Percentiles rank a stretch among this genome's conserved stretches.
These are phyloP conservation scores for Mycena capillaripes DNA, from an alignment of 768 basidiomycete genomes.

Conservation along the genomic window DNA sequence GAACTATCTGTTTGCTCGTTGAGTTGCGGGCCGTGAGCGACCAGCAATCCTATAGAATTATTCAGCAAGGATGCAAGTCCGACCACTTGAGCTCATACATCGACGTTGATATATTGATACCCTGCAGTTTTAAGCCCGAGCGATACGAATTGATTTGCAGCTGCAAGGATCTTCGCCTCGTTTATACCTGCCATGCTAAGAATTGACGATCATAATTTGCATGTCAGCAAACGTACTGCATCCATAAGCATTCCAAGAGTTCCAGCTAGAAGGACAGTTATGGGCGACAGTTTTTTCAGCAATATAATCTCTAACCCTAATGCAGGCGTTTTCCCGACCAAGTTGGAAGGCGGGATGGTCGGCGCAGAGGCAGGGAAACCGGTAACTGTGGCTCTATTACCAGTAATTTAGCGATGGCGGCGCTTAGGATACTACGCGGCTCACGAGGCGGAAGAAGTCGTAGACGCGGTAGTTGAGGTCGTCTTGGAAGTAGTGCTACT, in stretches of 20 bases:
- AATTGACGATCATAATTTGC: not conserved
- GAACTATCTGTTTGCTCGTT: slow-evolving; percentile 57
- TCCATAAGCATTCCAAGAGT: slow-evolving; percentile 66
- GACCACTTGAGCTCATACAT: slow-evolving; percentile 48
- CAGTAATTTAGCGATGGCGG: not conserved
- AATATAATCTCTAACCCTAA: slow-evolving; percentile 51
- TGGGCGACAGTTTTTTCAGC: not conserved
- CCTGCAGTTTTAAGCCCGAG: slow-evolving; percentile 63
- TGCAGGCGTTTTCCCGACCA: slow-evolving; percentile 60
- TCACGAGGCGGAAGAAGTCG: slow-evolving; percentile 1
- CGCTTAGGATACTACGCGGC: not conserved
- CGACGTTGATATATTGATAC: slow-evolving; percentile 67
- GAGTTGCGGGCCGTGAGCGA: slow-evolving; percentile 55
- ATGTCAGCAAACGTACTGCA: slow-evolving; percentile 45
- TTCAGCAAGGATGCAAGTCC: not conserved
- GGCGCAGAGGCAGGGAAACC: slow-evolving; percentile 52
- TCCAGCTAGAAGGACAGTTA: slow-evolving; percentile 55
- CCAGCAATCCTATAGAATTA: slow-evolving; percentile 62
- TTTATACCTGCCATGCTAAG: slow-evolving; percentile 52
- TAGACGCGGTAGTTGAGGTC: slow-evolving; percentile 7
- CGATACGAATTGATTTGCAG: slow-evolving; percentile 61
- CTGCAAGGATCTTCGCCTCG: slow-evolving; percentile 58
- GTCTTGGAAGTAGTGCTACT: slow-evolving; percentile 33
- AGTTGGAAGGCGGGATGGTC: slow-evolving; percentile 55
- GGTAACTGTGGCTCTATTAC: slow-evolving; percentile 39